phyloP scores from a whole-genome alignment of 176 grass and related monocot species.

The Hordeum marinum region DNA sequence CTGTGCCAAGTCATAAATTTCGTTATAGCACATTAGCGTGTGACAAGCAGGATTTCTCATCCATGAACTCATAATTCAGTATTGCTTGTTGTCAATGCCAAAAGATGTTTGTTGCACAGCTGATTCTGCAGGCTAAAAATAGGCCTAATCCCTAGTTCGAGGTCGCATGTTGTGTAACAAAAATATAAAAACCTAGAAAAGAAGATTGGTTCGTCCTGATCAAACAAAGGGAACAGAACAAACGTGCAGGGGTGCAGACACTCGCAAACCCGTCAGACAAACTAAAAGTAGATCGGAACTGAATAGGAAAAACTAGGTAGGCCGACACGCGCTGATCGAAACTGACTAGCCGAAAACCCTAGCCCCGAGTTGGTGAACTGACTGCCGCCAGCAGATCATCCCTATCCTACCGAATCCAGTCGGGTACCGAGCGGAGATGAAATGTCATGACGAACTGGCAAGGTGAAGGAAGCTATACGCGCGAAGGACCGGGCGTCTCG shows the following conservation, averaged over 20 bases:
- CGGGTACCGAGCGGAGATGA: not conserved
- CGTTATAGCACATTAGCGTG: not conserved
- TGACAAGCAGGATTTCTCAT: not conserved
- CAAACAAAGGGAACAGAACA: too few species aligned
- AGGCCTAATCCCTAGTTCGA: not conserved
- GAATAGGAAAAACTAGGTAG: not conserved
- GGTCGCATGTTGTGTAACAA: too few species aligned
- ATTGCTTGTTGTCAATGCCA: too few species aligned
- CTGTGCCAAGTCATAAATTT: not conserved
- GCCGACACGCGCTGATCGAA: not conserved
- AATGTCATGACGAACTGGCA: not conserved
- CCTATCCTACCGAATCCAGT: too few species aligned
- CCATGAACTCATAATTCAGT: too few species aligned
- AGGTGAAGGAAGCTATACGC: not conserved
- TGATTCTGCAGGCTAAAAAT: not conserved
- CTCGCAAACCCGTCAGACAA: not conserved
- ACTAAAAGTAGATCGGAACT: not conserved
- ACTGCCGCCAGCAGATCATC: too few species aligned
- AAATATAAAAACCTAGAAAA: too few species aligned
- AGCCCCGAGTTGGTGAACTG: not conserved
- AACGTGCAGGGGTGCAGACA: not conserved
- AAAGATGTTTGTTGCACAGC: too few species aligned
- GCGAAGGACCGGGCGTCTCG: not conserved
- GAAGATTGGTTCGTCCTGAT: too few species aligned
- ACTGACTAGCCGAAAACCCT: too few species aligned